Conservation (phyloP, 2,329 filamentous ascomycete genomes). For the Colletotrichum nymphaeae region DNA sequence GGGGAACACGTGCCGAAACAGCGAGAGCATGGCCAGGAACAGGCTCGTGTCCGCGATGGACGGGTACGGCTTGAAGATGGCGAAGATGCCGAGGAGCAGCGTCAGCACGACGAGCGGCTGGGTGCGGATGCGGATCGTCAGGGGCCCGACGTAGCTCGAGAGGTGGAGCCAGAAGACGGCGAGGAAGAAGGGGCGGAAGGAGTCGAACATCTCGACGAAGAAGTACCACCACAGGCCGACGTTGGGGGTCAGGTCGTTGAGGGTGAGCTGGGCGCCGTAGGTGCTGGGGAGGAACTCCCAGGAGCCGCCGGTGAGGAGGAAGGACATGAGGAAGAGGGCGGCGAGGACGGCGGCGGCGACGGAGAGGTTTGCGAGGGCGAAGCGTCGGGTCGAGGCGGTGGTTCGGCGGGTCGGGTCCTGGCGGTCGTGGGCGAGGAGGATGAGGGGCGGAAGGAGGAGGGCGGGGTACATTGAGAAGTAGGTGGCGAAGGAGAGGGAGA, state of each 20-base stretch:
- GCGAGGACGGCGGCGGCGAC: conserved; percentile 67
- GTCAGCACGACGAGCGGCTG: conserved; percentile 90
- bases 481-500: conserved; percentile 86
- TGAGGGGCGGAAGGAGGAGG: conserved; percentile 84
- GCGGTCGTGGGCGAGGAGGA: conserved; percentile 83
- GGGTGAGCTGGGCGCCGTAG: conserved; percentile 90
- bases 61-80: conserved; percentile 97
- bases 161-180: conserved; percentile 98
- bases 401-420: conserved; percentile 51
- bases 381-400: conserved; percentile 53
- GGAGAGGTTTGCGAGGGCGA: conserved; percentile 64
- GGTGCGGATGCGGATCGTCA: conserved; percentile 83
- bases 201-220: conserved; percentile 99
- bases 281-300: conserved; percentile 91
- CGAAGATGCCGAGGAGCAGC: conserved; percentile 88
- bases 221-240: conserved; percentile 99
- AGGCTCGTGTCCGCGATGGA: conserved; percentile 90
- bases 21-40: conserved; percentile 83
- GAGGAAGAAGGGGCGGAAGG: conserved; percentile 96
- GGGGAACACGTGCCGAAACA: conserved; percentile 93
- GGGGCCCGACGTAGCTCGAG: conserved; percentile 86
- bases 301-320: conserved; percentile 77
- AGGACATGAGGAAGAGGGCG: conserved; percentile 77
- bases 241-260: conserved; percentile 94
- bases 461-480: conserved; percentile 94